These are phyloP conservation scores for Septoria petroselini DNA, from an alignment of 2,329 filamentous ascomycete species.

Conservation along the genomic window DNA sequence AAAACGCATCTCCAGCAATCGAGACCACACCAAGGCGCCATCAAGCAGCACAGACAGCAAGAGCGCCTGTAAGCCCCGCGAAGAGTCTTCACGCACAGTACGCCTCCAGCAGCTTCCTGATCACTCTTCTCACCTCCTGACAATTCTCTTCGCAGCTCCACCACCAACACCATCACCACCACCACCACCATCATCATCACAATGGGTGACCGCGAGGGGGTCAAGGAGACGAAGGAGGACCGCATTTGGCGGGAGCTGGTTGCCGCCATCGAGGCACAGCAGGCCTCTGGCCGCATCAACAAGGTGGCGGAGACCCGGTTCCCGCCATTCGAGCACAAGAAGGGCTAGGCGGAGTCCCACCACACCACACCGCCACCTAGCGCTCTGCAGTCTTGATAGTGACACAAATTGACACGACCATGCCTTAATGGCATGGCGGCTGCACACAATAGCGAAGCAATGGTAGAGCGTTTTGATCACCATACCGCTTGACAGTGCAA, in stretches of 20 bases:
- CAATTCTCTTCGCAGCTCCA: not conserved
- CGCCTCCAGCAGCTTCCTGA: too few species aligned
- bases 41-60: too few species aligned
- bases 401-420: too few species aligned
- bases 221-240: not conserved
- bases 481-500: too few species aligned
- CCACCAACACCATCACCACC: not conserved
- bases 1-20: too few species aligned
- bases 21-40: too few species aligned
- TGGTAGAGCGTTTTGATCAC: too few species aligned
- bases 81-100: too few species aligned
- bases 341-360: not conserved
- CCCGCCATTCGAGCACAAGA: constrained; percentile 8
- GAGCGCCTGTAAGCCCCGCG: too few species aligned
- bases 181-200: not conserved
- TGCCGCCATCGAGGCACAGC: not conserved
- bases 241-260: constrained; percentile 2
- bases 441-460: too few species aligned
- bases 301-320: constrained; percentile 1
- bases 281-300: not conserved
- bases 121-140: not conserved
- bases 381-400: too few species aligned
- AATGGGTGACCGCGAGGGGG: not conserved
- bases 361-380: not conserved
- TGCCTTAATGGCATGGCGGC: too few species aligned